phyloP scores from a whole-genome alignment of 352 stramenopile genomes.

The Globisporangium nunn region DNA sequence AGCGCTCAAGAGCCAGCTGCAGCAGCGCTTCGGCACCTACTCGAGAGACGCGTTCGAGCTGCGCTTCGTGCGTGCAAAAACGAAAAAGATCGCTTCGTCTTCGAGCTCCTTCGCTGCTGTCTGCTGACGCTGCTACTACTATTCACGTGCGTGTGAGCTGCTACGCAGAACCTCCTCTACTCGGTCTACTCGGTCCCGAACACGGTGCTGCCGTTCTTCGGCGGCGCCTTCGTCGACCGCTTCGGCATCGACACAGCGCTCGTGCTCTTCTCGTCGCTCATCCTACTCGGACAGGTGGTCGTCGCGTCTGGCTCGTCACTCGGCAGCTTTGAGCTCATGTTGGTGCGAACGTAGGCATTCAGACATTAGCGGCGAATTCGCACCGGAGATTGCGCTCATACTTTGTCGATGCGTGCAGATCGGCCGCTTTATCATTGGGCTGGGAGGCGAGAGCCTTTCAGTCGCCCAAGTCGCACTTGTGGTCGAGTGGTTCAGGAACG shows the following conservation, averaged over 20 bases:
- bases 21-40: constrained; percentile 75
- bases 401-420: constrained; percentile 25
- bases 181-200: constrained; percentile 92
- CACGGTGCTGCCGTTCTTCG: constrained; percentile 90
- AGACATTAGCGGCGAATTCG: not conserved
- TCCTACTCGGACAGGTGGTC: constrained; percentile 81
- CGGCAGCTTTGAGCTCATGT: constrained; percentile 74
- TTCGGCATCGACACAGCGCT: constrained; percentile 82
- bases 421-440: constrained; percentile 87
- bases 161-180: constrained; percentile 87
- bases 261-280: constrained; percentile 77
- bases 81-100: not conserved
- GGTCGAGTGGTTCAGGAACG: constrained; percentile 91
- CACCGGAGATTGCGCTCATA: not conserved
- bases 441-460: constrained; percentile 88
- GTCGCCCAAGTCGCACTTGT: constrained; percentile 89
- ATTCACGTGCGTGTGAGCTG: not conserved
- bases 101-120: too few species aligned
- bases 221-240: constrained; percentile 88
- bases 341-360: constrained; percentile 17
- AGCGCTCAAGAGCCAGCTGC: constrained; percentile 82
- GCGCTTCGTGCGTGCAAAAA: constrained; percentile 45
- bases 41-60: constrained; percentile 74
- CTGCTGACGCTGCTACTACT: not conserved
- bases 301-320: constrained; percentile 81